Conservation (phyloP, 106 monocot species). For the Dioscorea alata region DNA sequence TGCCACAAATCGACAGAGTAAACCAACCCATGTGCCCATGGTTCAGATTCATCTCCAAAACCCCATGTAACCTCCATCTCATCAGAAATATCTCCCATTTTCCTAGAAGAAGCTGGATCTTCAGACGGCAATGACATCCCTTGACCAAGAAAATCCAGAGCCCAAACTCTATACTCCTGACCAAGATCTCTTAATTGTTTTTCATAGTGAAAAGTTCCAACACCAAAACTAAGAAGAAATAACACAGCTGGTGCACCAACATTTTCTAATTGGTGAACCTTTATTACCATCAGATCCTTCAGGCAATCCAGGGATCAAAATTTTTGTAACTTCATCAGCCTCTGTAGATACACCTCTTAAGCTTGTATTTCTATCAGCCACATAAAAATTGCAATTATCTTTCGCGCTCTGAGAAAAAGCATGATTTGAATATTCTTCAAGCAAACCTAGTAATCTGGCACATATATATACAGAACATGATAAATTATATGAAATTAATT, state of each 20-base stretch:
- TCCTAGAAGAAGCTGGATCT: too few relatives aligned
- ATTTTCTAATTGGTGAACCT: conserved; percentile 53
- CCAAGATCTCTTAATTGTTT: conserved; percentile 95
- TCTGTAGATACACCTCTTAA: too few relatives aligned
- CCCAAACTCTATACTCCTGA: conserved; percentile 78
- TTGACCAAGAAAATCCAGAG: conserved; percentile 93
- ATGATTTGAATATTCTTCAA: conserved; percentile 20
- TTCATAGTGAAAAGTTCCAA: conserved; percentile 92
- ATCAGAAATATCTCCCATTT: neutral
- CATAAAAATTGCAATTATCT: too few relatives aligned
- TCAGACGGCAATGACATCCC: conserved; percentile 85
- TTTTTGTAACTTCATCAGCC: too few relatives aligned
- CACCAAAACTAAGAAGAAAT: conserved; percentile 93
- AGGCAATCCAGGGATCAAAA: conserved; percentile 42
- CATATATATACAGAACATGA: neutral
- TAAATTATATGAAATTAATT: too few relatives aligned
- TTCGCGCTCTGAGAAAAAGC: too few relatives aligned
- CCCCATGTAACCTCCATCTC: conserved; percentile 45
- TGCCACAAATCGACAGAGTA: conserved; percentile 87
- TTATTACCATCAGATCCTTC: conserved; percentile 23
- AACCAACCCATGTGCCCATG: conserved; percentile 79
- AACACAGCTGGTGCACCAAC: conserved; percentile 52
- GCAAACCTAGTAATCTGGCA: conserved; percentile 17
- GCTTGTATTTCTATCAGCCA: too few relatives aligned
- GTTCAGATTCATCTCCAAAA: conserved; percentile 84